Base-by-base conservation (phyloP, 1,139 yeast species). In the Ogataea hybrid region DNA sequence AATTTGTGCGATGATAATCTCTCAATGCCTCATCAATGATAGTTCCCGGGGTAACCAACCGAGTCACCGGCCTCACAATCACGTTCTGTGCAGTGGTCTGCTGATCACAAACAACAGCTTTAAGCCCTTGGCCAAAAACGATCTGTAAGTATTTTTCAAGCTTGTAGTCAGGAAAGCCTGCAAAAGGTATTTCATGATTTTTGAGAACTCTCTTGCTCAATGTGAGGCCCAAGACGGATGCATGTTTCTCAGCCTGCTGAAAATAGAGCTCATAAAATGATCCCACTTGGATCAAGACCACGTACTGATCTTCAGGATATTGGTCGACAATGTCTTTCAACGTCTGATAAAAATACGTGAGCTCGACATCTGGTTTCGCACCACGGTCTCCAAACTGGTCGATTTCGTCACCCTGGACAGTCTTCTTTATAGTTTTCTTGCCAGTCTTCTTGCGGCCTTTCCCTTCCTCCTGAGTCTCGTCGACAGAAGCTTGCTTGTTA, bases 41-140 rank as follows among this genome's bases (percentile, higher is more conserved):
- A 0, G 97, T 92, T 1, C 99, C 98, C 0, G 97, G 97, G 0
- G 97, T 84, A 2, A 92, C 78, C 6, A 90, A 79, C 35, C 97
- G 70, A 5, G 89, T 75, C 0, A 94, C 78, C 29, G 84, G 80
- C 32, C 99, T 68, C 41, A 75, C 79, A 30, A 81, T 75, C 23
- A 71, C 71, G 48, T 63, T 65, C n/a, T 54, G 41, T 6, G 63
- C 53, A 2, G 69, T 64, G 21, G 54, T 54, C 44, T 68, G 74
- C 58, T 89, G 97, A 46, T 89, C 95, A 15, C 88, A 77, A 15
- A 90, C 72, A 0, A 92, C 96, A 0, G 89, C 97, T 39, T 81
- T 83, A 35, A 72, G 73, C 4, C 79, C 81, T 28, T 76, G 64
- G 45, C 81, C 80, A 1, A 90, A 95, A 34, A 90, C 70, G 3